Conservation (phyloP, 2,329 filamentous ascomycete genomes). For the Clonostachys byssicola region DNA sequence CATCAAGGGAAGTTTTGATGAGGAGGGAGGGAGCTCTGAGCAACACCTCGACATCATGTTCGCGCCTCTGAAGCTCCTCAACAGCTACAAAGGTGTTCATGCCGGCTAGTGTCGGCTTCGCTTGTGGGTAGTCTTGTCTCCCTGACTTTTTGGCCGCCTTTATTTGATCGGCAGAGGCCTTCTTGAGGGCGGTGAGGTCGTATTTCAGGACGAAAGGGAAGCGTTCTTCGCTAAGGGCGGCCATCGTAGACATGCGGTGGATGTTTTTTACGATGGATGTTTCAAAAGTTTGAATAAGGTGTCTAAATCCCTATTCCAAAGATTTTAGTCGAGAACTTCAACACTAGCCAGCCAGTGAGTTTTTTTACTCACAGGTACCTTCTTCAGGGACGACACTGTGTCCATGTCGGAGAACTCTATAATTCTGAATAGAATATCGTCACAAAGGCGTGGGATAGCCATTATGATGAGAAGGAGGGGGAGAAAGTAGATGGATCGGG, state of each 20-base stretch:
- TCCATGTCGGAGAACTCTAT: background rate
- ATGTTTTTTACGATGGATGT: background rate
- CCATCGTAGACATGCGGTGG: background rate
- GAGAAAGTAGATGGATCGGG: too few species aligned
- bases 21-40: background rate
- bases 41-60: background rate
- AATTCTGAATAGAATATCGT: background rate
- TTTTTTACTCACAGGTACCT: background rate
- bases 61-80: background rate
- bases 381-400: background rate
- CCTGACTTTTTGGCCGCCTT: background rate
- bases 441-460: background rate
- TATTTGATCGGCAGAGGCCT: background rate
- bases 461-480: background rate
- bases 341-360: background rate
- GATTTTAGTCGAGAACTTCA: background rate
- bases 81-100: too few species aligned
- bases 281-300: background rate
- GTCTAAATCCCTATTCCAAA: background rate
- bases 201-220: background rate
- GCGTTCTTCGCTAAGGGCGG: background rate
- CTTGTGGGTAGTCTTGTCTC: background rate
- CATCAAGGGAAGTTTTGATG: background rate
- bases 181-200: background rate
- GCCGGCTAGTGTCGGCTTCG: background rate